Percentiles rank a stretch among this genome's conserved stretches.
Evolutionary conservation across 257 asterid species (phyloP).

Genomic region (Solanum dulcamara): DNA sequence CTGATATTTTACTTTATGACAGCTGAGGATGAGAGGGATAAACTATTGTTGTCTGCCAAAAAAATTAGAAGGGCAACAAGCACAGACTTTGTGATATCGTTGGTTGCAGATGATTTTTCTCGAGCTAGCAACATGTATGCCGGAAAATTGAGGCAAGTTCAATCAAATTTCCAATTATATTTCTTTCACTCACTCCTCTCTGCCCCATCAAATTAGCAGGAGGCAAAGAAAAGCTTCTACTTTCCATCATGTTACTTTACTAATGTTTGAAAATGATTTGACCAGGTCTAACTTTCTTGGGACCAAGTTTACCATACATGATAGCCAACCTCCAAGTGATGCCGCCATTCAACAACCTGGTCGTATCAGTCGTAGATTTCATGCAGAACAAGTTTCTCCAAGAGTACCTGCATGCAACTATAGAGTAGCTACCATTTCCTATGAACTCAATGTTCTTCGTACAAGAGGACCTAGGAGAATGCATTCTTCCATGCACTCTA

Average conservation of each 20-base stretch:
- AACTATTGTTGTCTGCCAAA: neutral
- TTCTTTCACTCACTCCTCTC: neutral
- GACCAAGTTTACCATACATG: neutral
- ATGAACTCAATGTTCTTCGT: neutral
- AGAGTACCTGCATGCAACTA: neutral
- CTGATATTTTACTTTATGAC: slow-evolving; percentile 23
- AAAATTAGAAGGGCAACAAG: neutral
- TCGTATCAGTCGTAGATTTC: neutral
- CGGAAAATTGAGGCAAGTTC: neutral
- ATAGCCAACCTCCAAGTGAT: neutral
- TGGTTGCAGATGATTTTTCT: neutral
- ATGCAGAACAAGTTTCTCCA: neutral
- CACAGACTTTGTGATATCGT: neutral
- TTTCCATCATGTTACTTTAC: neutral
- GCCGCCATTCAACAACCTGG: neutral
- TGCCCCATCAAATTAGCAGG: neutral
- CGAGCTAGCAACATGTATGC: neutral
- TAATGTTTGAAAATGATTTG: neutral
- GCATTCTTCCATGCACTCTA: neutral
- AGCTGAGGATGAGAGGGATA: slow-evolving; percentile 23
- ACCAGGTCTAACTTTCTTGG: neutral
- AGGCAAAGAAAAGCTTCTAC: neutral
- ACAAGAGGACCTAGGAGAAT: neutral
- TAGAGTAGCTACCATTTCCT: neutral
- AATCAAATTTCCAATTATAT: neutral